Percentiles rank a stretch among this genome's conserved stretches.
phyloP scores from a whole-genome alignment of 176 grass and related monocot species.

The Bothriochloa decipiens region DNA sequence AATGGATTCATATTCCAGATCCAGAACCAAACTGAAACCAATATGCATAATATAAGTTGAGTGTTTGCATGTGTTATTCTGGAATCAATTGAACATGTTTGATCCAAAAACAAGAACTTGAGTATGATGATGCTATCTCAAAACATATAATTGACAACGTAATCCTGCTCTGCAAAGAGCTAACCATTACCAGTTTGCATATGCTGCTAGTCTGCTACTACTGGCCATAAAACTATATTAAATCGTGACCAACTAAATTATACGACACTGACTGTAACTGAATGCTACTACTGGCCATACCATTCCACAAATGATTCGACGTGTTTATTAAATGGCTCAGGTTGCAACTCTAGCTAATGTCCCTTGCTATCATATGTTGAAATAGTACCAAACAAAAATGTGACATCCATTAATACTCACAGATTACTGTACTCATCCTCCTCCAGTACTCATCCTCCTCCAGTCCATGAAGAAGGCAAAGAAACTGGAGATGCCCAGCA shows the following conservation, averaged over 20 bases:
- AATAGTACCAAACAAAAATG: constrained; percentile 7
- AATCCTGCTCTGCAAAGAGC: constrained; percentile 10
- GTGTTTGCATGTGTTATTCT: neutral
- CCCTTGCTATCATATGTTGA: neutral
- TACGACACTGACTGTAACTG: constrained; percentile 17
- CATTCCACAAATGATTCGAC: constrained; percentile 10
- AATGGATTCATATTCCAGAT: constrained; percentile 12
- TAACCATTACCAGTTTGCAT: constrained; percentile 30
- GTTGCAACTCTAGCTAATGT: constrained; percentile 1
- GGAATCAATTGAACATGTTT: constrained; percentile 4
- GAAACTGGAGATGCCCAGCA: constrained; percentile 57
- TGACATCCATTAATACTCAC: neutral
- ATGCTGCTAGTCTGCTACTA: constrained; percentile 1
- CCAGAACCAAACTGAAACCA: constrained; percentile 15
- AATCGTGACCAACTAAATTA: neutral
- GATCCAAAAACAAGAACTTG: constrained; percentile 23
- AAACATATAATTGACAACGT: constrained; percentile 3
- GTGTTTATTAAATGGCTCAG: constrained; percentile 25
- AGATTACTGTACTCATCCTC: constrained; percentile 73
- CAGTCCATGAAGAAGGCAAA: constrained; percentile 70
- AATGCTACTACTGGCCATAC: constrained; percentile 16
- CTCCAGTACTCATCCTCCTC: constrained; percentile 67
- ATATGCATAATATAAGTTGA: constrained; percentile 8
- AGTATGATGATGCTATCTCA: constrained; percentile 4
- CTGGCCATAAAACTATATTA: neutral